Conservation (phyloP, 495 filamentous ascomycete species). For the Penicillium coffeae region DNA sequence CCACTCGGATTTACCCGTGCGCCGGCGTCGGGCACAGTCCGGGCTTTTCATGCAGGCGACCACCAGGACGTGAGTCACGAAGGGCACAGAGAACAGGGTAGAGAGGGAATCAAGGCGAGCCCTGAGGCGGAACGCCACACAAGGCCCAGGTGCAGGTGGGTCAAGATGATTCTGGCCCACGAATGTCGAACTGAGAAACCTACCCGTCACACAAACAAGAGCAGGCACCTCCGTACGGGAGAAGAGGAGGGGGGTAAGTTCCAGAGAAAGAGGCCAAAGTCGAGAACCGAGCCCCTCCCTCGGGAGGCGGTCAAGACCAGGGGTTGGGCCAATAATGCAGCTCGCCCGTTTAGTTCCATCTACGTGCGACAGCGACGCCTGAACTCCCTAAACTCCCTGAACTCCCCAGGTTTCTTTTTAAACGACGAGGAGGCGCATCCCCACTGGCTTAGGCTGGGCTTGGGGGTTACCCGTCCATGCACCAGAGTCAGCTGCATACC, state of each 20-base stretch:
- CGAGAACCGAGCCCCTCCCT: too few relatives aligned
- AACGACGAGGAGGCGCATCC: background rate
- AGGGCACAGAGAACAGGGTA: conserved; percentile 17
- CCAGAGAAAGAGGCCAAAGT: too few relatives aligned
- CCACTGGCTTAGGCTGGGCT: background rate
- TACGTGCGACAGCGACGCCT: conserved; percentile 2
- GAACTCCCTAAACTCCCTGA: background rate
- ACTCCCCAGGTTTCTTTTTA: background rate
- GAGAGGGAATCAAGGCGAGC: too few relatives aligned
- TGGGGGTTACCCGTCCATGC: background rate
- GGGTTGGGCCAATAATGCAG: conserved; percentile 5
- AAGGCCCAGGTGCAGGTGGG: conserved; percentile 22
- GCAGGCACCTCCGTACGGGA: conserved; percentile 13
- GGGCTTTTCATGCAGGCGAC: conserved; percentile 10
- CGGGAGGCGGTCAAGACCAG: conserved; percentile 8
- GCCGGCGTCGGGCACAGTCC: conserved; percentile 13
- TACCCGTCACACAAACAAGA: conserved; percentile 6
- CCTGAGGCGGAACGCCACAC: conserved; percentile 24
- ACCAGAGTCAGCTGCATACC: too few relatives aligned
- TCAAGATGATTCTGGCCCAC: conserved; percentile 12
- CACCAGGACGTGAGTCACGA: conserved; percentile 5
- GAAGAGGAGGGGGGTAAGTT: conserved; percentile 1
- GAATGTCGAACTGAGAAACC: background rate
- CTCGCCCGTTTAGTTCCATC: background rate
- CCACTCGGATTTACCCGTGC: conserved; percentile 17